Base-by-base conservation (phyloP, 306 rosid species). In the Trifolium subterraneum region DNA sequence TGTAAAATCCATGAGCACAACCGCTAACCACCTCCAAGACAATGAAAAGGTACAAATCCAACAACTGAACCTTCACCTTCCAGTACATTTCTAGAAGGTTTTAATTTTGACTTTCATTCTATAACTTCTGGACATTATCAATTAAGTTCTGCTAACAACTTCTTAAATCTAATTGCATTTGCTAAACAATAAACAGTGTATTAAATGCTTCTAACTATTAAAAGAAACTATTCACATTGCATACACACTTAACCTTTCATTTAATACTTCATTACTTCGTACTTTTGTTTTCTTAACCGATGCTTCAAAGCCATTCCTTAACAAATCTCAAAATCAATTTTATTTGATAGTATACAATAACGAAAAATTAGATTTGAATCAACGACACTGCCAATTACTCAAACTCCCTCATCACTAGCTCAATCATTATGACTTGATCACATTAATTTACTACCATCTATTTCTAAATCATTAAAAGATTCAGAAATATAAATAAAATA, bases 61-160 rank as follows among this genome's bases (percentile, higher is more conserved):
- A 77, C 70, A 67, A 31, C 70, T 54, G 19, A 79, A 79, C 18
- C 47, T 16, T 47, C 70, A 22, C 36, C 29, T 23, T 58, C 64
- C 64, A 47, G 48, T 59, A 73, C 19, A 58, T 6, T 48, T 61
- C 25, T 47, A 16, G 35, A 75, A 64, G 45, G 52, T 25, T 51
- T 48, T 48, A 48, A 63, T 23, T 74, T 47, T 64, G 16, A 75
- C 55, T 59, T 41, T 51, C 42, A 39, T 42, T n/a, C 15, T 11
- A 52, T 14, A 64, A 65, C 19, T 64, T 64, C 27, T 22, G 48
- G 25, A 20, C 71, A 61, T n/a, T 45, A 38, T 55, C 23, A 25
- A 8, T 47, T 48, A 35, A 44, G 27, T 29, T 48, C 19, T 29
- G 42, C 29, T 69, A 16, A 31, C 31, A 69, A 31, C 31, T 29